phyloP scores from a whole-genome alignment of 2,329 filamentous ascomycete species.

The Periconia macrospinosa region DNA sequence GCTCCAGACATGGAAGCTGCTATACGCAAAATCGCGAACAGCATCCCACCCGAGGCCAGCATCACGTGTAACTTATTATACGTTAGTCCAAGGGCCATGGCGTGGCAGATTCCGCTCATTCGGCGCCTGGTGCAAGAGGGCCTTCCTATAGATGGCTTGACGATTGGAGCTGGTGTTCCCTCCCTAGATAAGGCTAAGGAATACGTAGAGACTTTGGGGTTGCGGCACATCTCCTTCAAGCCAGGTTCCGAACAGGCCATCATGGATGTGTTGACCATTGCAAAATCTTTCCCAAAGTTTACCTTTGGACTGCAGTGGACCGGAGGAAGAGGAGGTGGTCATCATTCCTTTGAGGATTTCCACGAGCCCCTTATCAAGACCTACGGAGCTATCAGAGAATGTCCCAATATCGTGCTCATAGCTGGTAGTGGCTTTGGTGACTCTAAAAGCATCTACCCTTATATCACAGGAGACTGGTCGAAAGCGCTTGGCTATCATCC shows the following conservation, averaged over 20 bases:
- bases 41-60: conserved; percentile 52
- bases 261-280: conserved; percentile 51
- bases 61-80: conserved; percentile 59
- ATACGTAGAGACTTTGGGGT: conserved; percentile 60
- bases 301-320: conserved; percentile 54
- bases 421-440: conserved; percentile 53
- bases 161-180: conserved; percentile 52
- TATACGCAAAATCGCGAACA: conserved; percentile 48
- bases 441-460: conserved; percentile 51
- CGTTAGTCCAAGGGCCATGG: conserved; percentile 55
- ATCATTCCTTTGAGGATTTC: conserved; percentile 56
- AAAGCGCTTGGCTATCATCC: conserved; percentile 45
- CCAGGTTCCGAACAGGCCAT: conserved; percentile 51
- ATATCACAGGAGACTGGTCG: conserved; percentile 51
- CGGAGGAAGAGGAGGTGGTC: conserved; percentile 53
- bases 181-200: conserved; percentile 52
- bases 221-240: conserved; percentile 54
- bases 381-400: conserved; percentile 49
- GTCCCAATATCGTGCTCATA: conserved; percentile 50
- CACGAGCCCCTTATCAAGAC: conserved; percentile 52
- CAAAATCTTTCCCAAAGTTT: conserved; percentile 49
- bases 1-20: conserved; percentile 49
- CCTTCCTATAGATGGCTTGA: conserved; percentile 51
- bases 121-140: conserved; percentile 51
- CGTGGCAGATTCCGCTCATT: conserved; percentile 57